These are phyloP conservation scores for Xanthoparmelia taractica DNA, from an alignment of 495 filamentous ascomycete genomes.

Conservation along the genomic window DNA sequence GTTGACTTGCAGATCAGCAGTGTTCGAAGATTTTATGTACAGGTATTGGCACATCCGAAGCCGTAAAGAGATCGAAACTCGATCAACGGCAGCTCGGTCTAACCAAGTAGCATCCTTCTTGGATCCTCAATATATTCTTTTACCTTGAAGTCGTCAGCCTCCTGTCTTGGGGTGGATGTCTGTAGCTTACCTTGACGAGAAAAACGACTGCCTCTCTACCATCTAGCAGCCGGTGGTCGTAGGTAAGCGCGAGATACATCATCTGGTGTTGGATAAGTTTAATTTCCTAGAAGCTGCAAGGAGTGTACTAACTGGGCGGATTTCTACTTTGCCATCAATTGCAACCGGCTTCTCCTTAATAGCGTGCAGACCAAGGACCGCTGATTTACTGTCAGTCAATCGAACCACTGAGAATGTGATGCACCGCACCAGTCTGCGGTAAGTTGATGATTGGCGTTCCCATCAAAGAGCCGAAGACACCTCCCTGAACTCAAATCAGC, in stretches of 20 bases:
- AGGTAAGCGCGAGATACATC: conserved; percentile 98
- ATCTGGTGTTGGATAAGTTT: conserved; percentile 46
- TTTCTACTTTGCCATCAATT: conserved; percentile 85
- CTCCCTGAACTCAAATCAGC: conserved; percentile 43
- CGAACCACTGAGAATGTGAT: not conserved
- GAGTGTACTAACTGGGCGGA: conserved; percentile 59
- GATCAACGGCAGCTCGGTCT: conserved; percentile 11
- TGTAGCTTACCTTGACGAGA: conserved; percentile 66
- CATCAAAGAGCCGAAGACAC: conserved; percentile 77
- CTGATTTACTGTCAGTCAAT: conserved; percentile 35
- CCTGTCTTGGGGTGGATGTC: not conserved
- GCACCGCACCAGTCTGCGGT: conserved; percentile 65
- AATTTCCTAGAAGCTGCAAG: not conserved
- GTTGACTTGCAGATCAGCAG: not conserved
- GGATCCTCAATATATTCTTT: conserved; percentile 99
- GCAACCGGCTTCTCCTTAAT: conserved; percentile 92
- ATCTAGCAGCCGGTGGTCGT: conserved; percentile 92
- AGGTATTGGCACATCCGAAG: not conserved
- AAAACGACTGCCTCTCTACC: conserved; percentile 96
- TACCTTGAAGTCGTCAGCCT: conserved; percentile 40
- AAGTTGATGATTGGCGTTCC: conserved; percentile 99
- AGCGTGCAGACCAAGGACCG: conserved; percentile 92
- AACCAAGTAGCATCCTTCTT: conserved; percentile 74
- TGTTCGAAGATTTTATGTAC: conserved; percentile 14
- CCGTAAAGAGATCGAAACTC: not conserved